phyloP scores from a whole-genome alignment of 2,329 filamentous ascomycete genomes.

The Botrytis paeoniae region DNA sequence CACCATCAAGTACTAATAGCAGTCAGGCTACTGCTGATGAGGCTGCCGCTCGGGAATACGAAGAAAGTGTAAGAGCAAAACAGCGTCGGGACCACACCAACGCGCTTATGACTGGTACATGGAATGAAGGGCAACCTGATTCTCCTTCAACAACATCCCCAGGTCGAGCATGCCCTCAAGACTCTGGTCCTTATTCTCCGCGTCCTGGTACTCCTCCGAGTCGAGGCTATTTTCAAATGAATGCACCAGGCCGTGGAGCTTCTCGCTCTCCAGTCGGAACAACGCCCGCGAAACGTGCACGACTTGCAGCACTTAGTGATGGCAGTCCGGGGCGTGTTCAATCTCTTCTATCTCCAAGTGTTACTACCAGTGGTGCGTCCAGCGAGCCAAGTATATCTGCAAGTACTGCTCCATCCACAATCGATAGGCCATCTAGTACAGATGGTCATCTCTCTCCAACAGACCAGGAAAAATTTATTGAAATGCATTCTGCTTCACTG shows the following conservation, averaged over 20 bases:
- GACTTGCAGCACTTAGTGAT: constrained; percentile 30
- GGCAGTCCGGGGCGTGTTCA: constrained; percentile 29
- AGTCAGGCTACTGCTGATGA: constrained; percentile 29
- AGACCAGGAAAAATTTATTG: constrained; percentile 11
- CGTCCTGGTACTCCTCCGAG: constrained; percentile 12
- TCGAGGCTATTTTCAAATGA: constrained; percentile 16
- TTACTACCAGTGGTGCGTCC: constrained; percentile 18
- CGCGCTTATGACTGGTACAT: constrained; percentile 55
- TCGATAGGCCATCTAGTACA: constrained; percentile 23
- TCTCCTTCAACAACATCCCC: constrained; percentile 45
- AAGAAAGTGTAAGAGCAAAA: constrained; percentile 34
- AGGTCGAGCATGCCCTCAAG: constrained; percentile 22
- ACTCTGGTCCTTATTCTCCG: constrained; percentile 18
- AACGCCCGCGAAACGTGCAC: constrained; percentile 33
- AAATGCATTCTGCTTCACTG: constrained; percentile 16
- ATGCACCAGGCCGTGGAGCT: constrained; percentile 21
- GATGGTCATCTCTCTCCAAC: constrained; percentile 34
- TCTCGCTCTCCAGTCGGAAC: constrained; percentile 25
- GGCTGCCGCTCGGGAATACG: constrained; percentile 30
- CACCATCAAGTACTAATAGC: constrained; percentile 32
- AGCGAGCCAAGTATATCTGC: constrained; percentile 29
- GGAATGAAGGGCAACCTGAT: constrained; percentile 62
- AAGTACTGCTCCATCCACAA: constrained; percentile 16
- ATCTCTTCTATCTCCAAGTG: constrained; percentile 32
- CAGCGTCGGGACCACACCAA: constrained; percentile 48